Evolutionary conservation across 805 yeast species (phyloP).

Genomic region (Debaryomyces tyrocola): DNA sequence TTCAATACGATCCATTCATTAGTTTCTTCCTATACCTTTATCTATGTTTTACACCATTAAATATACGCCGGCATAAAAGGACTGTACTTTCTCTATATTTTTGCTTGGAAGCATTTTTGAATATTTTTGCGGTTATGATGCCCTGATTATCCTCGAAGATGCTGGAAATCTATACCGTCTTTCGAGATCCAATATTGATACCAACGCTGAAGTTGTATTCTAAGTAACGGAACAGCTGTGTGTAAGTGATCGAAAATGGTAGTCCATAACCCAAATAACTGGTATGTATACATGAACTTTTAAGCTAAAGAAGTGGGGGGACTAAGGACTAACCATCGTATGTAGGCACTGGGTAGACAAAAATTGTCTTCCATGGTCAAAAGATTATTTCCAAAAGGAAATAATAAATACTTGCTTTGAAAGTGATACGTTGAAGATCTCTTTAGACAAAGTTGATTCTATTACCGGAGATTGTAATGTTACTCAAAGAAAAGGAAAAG

Average conservation of each 20-base stretch:
- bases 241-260: conserved; percentile 42
- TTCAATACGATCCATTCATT: no score
- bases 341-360: conserved; percentile 72
- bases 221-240: no score
- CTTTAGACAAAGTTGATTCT: conserved; percentile 42
- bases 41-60: no score
- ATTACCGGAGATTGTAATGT: conserved; percentile 76
- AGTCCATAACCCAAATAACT: conserved; percentile 70
- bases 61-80: no score
- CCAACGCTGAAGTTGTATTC: no score
- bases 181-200: no score
- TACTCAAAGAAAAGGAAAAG: conserved; percentile 80
- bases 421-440: conserved; percentile 21
- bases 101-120: no score
- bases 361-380: conserved; percentile 66
- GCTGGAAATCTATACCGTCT: no score
- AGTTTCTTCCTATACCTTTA: no score
- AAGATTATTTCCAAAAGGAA: conserved; percentile 45
- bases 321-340: background rate
- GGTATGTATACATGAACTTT: conserved; percentile 36
- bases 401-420: conserved; percentile 30
- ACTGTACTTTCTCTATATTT: no score
- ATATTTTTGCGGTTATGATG: no score
- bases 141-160: no score
- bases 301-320: background rate